Evolutionary conservation across 257 asterid species (phyloP).

Genomic region (Orobanche coerulescens): DNA sequence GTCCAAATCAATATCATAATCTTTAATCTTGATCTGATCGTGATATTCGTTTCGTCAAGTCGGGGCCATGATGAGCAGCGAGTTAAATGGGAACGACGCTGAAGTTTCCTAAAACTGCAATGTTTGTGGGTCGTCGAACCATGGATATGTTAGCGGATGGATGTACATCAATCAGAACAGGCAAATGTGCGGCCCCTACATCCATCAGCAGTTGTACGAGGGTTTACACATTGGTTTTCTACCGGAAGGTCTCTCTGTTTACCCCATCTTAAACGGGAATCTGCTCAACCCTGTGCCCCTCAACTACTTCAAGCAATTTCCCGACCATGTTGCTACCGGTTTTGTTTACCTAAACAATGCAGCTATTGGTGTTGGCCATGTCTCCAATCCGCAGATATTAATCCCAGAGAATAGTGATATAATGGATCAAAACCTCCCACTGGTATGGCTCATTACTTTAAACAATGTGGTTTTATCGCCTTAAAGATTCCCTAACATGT

Average conservation of each 20-base stretch:
- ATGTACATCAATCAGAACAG: slow-evolving; percentile 80
- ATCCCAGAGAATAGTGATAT: too few relatives aligned
- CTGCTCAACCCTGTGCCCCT: slow-evolving; percentile 63
- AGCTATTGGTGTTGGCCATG: slow-evolving; percentile 16
- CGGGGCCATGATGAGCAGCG: slow-evolving; percentile 25
- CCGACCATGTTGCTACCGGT: slow-evolving; percentile 78
- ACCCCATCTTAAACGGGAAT: slow-evolving; percentile 63
- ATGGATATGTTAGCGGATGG: slow-evolving; percentile 66
- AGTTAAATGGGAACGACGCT: slow-evolving; percentile 22
- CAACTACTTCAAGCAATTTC: slow-evolving; percentile 61
- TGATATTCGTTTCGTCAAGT: too few relatives aligned
- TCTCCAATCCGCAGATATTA: slow-evolving; percentile 19
- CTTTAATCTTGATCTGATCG: neutral
- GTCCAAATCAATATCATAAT: neutral
- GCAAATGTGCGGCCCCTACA: slow-evolving; percentile 94
- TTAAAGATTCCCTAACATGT: neutral
- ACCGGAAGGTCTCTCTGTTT: slow-evolving; percentile 69
- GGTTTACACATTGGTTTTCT: slow-evolving; percentile 75
- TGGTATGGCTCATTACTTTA: slow-evolving; percentile 30
- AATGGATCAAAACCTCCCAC: too few relatives aligned
- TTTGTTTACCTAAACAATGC: slow-evolving; percentile 43
- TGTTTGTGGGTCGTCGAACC: too few relatives aligned
- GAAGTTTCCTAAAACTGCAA: slow-evolving; percentile 12
- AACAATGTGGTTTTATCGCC: neutral
- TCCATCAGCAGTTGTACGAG: slow-evolving; percentile 70